Base-by-base conservation (phyloP, 208 protist species). In the Acanthamoeba rhysodes region DNA sequence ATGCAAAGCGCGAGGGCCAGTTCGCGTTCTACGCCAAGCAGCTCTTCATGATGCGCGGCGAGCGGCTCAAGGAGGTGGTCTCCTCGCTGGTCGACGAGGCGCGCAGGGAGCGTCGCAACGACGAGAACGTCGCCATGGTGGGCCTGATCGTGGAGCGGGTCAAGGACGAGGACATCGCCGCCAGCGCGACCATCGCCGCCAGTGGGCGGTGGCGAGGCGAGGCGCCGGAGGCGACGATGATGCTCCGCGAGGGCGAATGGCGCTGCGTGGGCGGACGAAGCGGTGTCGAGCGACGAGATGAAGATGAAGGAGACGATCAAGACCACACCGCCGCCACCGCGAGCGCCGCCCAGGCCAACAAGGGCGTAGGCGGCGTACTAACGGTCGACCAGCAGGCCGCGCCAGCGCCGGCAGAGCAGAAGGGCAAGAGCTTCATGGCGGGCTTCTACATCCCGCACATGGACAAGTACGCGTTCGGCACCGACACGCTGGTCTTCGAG, bases 401-500 rank as follows among this genome's bases (percentile, higher is more conserved):
- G 22, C 6, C 66, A 8, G 66, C 7, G 22, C 10, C 55, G 10
- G 55, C 55, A 16, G 59, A 66, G 22, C 3, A 66, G 20, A 66
- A 78, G 10, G 70, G 70, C 9, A 78, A 78, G 70, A 29, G 70
- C 34, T 78, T 41, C 70, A 78, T 78, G 70, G 70, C 70, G 18
- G 70, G 70, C 6, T 78, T 78, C 70, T 78, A 78, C 70, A 78
- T 78, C 18, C 70, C 70, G 4, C 70, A 78, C 70, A 78, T 78
- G 70, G 70, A 78, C 70, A 78, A 78, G 70, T 78, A 78, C 29
- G 70, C 70, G 8, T 78, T 48, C 70, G 70, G 70, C n/a, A 78
- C 70, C n/a, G 70, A 78, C n/a, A 78, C 70, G 70, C 70, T 78
- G n/a, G 34, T 78, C 9, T 78, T 78, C 27, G 70, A 78, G 34